Evolutionary conservation across 1,284 basidiomycete genomes (phyloP).

Genomic region (Kalmanozyma brasiliensis): DNA sequence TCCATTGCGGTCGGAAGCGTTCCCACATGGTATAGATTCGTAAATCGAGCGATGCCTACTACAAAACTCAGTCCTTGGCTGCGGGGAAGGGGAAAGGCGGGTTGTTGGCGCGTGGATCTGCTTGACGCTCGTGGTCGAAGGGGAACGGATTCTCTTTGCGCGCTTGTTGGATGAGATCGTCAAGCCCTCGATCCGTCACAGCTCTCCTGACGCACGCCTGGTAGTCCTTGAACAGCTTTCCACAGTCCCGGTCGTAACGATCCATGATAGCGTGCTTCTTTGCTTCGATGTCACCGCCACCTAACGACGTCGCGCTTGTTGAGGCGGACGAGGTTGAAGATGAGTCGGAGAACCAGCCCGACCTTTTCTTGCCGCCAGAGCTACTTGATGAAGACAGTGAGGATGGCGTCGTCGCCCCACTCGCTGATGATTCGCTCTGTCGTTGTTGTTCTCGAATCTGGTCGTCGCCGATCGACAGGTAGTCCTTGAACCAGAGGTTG

Average conservation of each 20-base stretch:
- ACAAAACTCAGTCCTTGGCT: slow-evolving; percentile 28
- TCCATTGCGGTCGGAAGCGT: no score
- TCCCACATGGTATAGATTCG: no score
- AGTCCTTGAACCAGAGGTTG: slow-evolving; percentile 95
- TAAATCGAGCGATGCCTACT: no score
- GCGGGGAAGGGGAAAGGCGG: slow-evolving; percentile 60
- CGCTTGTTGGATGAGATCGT: slow-evolving; percentile 80
- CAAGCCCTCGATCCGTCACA: slow-evolving; percentile 81
- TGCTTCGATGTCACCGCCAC: slow-evolving; percentile 22
- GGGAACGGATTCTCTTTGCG: slow-evolving; percentile 69
- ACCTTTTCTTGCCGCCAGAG: slow-evolving; percentile 26
- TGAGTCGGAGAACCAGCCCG: slow-evolving; percentile 34
- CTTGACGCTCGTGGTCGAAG: slow-evolving; percentile 48
- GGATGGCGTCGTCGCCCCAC: slow-evolving; percentile 3
- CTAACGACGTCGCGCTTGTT: slow-evolving; percentile 16
- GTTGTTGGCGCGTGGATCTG: slow-evolving; percentile 36
- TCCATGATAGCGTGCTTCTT: slow-evolving; percentile 49
- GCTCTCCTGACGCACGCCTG: slow-evolving; percentile 84
- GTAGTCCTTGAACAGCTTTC: slow-evolving; percentile 81
- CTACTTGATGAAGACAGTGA: background rate
- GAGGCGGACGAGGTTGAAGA: slow-evolving; percentile 17
- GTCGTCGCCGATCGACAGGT: slow-evolving; percentile 71
- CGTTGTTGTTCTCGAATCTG: slow-evolving; percentile 61
- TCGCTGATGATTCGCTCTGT: slow-evolving; percentile 68
- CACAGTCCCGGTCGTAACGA: slow-evolving; percentile 81